Conservation (phyloP, 495 filamentous ascomycete genomes). For the Aspergillus baeticus region DNA sequence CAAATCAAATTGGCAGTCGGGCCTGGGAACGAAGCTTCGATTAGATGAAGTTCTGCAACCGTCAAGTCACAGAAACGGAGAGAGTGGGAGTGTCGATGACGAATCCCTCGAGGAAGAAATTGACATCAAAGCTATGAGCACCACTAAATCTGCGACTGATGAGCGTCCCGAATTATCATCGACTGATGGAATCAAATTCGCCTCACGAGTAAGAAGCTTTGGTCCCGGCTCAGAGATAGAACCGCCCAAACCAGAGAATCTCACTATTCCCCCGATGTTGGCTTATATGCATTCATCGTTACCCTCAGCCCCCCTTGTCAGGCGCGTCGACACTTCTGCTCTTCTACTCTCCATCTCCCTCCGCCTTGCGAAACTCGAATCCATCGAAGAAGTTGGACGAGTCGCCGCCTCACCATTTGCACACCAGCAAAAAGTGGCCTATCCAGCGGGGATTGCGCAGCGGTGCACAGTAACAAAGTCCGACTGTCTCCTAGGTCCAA, state of each 20-base stretch:
- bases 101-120: constrained; percentile 56
- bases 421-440: constrained; percentile 74
- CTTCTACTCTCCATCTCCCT: constrained; percentile 79
- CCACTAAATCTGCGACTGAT: constrained; percentile 42
- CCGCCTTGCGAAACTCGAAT: constrained; percentile 75
- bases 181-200: constrained; percentile 31
- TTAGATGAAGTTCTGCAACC: constrained; percentile 62
- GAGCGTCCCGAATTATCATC: constrained; percentile 3
- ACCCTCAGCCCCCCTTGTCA: constrained; percentile 59
- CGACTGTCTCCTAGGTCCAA: constrained; percentile 79
- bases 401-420: constrained; percentile 65
- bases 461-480: constrained; percentile 70
- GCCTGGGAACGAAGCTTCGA: constrained; percentile 73
- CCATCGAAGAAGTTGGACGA: constrained; percentile 62
- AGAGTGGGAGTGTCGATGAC: constrained; percentile 40
- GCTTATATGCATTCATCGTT: constrained; percentile 69
- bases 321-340: constrained; percentile 82
- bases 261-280: constrained; percentile 65
- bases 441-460: constrained; percentile 71
- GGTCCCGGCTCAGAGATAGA: constrained; percentile 15
- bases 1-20: constrained; percentile 86
- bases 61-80: constrained; percentile 28
- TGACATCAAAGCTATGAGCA: constrained; percentile 62
- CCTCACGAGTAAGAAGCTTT: constrained; percentile 41
- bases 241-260: constrained; percentile 17